Base-by-base conservation (phyloP, 305 asterid species). In the Plantago lanceolata region DNA sequence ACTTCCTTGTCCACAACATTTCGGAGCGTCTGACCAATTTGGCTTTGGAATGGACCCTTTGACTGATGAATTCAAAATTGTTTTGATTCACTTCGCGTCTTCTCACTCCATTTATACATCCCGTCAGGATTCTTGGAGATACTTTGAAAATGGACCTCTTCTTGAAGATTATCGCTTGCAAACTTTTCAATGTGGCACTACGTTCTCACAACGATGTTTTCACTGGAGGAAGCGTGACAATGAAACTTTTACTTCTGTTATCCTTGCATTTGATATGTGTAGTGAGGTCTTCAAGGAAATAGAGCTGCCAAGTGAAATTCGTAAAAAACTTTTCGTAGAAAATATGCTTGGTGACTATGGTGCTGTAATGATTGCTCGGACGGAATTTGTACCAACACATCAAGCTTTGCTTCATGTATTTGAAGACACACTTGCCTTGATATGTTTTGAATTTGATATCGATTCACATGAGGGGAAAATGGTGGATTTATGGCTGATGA, bases 401-500 rank as follows among this genome's bases (percentile, higher is more conserved):
- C 56, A 50, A 26, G 56, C 28, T 12, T 12, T 8, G 20, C 56
- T 50, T 50, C 24, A 19, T 50, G 6, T 19, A 8, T 51, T 51
- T 51, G 57, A 51, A 19, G 57, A 18, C 5, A 17, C 57, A 17
- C 57, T 51, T 51, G 57, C 57, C 14, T 8, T 51, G 57, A 18
- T 18, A 2, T 51, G 57, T 51, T 49, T 17, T 19, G 14, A 18
- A 1, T 24, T 24, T 24, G 28, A 24, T 3, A 24, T 24, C 28
- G 28, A 24, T 24, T 26, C 19, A 15, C 9, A 15, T 16, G 57
- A 1, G 26, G 29, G 57, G 6, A 51, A 51, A 6, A 7, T 4
- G 18, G 57, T 51, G 31, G 57, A 51, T 29, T 14, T 51, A 19
- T 51, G 57, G 57, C 29, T 51, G 16, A 51, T 51, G 57, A 51